Conservation (phyloP, 176 grass and related monocot genomes). For the Musa beccarii region DNA sequence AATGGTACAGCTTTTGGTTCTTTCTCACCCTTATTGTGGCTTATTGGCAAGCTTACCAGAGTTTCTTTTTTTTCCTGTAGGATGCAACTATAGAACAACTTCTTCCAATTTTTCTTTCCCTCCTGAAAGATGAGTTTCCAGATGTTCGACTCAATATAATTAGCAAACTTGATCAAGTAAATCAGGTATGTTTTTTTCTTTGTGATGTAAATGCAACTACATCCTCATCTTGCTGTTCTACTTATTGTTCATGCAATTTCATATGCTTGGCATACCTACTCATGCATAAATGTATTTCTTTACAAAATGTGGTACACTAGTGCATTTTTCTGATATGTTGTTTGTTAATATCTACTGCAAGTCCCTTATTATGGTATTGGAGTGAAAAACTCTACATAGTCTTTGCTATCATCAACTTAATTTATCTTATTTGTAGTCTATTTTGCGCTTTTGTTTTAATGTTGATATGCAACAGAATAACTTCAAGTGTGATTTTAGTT, state of each 20-base stretch:
- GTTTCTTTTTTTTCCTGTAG: constrained; percentile 26
- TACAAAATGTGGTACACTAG: background rate
- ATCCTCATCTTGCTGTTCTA: background rate
- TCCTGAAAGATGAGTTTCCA: constrained; percentile 95
- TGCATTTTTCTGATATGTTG: background rate
- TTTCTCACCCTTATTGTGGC: background rate
- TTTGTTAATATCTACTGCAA: background rate
- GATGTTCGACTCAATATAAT: constrained; percentile 98
- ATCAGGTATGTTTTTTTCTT: constrained; percentile 42
- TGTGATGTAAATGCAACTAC: background rate
- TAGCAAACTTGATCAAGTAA: constrained; percentile 99
- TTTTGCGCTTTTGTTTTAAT: no score
- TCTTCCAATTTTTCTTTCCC: constrained; percentile 95
- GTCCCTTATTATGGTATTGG: no score
- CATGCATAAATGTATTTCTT: background rate
- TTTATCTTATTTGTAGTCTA: no score
- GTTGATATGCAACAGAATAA: no score
- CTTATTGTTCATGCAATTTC: background rate
- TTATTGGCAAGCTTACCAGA: background rate
- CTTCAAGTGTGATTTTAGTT: no score
- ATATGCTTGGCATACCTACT: no score
- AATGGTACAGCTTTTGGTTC: background rate
- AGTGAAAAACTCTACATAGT: no score
- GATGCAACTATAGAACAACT: constrained; percentile 86
- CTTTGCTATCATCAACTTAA: no score